Evolutionary conservation across 2,329 filamentous ascomycete species (phyloP), one percentile per base, ranked within the genome.

Genomic region (Fusarium nygamai): DNA sequence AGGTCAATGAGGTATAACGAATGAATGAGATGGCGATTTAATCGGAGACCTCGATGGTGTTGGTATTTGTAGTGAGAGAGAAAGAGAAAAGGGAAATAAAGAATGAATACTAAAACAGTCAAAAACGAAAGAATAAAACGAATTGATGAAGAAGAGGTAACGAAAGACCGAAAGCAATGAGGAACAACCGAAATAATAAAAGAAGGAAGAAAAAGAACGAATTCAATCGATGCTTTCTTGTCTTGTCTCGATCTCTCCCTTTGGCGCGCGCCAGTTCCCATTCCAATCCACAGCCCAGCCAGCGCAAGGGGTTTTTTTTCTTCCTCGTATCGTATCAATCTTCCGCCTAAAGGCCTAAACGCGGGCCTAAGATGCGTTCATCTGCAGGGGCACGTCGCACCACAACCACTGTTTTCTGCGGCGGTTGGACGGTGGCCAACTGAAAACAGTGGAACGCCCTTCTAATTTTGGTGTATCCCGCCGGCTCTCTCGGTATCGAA

Each of bases 331-430:
- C 57, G 58, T 29, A 62, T 69, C 65, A 39, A 48, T 54, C 19
- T 36, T 39, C 47, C 33, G 57, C 39, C 29, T 19, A 13, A 20
- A 60, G 29, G 41, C 54, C 61, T 47, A 48, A 61, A 64, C 41
- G 54, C 63, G 29, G 38, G 29, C 47, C 41, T 27, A 29, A 14
- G 34, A 67, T 69, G 34, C 27, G 34, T 56, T 41, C 34, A n/a
- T 39, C 34, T 56, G 67, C 75, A 77, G 76, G 76, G 76, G 76
- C 59, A 27, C 66, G 76, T 78, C 76, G 74, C 76, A 78, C 76
- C 67, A 78, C 71, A 67, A 70, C 71, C 65, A 57, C 64, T 69
- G 51, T 59, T 71, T 67, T 72, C 47, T 67, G 44, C 46, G 38
- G 54, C 61, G 68, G 60, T 48, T 66, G 44, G 29, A 51, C 70